Evolutionary conservation across 768 basidiomycete species (phyloP).

Genomic region (Dioszegia crocea): DNA sequence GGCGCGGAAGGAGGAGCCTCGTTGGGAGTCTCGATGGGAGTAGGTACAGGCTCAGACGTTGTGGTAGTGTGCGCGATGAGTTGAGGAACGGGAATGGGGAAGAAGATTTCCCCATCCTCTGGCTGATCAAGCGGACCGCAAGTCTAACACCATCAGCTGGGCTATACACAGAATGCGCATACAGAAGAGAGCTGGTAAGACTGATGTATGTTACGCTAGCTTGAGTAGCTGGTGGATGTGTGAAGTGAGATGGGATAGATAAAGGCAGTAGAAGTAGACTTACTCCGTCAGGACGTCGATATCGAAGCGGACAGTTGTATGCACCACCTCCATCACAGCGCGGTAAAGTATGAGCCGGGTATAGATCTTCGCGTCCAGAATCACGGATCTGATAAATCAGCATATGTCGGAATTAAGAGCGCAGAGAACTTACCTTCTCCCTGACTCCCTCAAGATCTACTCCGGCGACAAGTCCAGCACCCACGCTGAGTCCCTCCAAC

Average conservation of each 20-base stretch:
- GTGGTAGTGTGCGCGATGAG: too few species aligned
- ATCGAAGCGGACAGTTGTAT: not conserved
- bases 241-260: too few species aligned
- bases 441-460: not conserved
- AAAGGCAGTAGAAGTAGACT: too few species aligned
- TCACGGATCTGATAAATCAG: constrained; percentile 1
- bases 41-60: not conserved
- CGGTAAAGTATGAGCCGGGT: not conserved
- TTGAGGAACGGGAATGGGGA: not conserved
- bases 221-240: too few species aligned
- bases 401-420: not conserved
- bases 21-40: not conserved
- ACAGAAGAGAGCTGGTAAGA: too few species aligned
- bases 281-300: constrained; percentile 1
- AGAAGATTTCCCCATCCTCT: not conserved
- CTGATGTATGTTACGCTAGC: too few species aligned
- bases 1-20: not conserved
- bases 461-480: not conserved
- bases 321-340: not conserved
- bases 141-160: not conserved
- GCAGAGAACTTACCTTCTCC: not conserved
- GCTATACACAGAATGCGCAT: not conserved
- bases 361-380: not conserved
- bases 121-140: not conserved
- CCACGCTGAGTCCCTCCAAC: not conserved